These are phyloP conservation scores for Babesia sp. DNA, from an alignment of 169 alveolate species.

Conservation along the genomic window DNA sequence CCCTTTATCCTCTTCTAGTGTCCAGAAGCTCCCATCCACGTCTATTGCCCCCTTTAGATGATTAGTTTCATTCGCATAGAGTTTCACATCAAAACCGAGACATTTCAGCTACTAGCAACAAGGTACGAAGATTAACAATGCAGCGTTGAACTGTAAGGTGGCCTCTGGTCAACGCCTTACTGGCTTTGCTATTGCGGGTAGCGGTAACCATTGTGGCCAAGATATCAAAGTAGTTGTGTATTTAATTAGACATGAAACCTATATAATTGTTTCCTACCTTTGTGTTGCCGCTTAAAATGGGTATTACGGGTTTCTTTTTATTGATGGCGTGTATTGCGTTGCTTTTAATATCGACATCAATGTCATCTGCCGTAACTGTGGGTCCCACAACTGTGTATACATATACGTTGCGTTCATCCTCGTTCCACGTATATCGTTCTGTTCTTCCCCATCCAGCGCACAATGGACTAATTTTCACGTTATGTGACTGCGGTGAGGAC, in stretches of 20 bases:
- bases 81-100: no score
- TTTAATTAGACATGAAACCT: no score
- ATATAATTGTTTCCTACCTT: slow-evolving; percentile 38
- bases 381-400: slow-evolving; percentile 11
- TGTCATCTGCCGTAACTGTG: slow-evolving; percentile 2
- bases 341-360: slow-evolving; percentile 7
- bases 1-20: slow-evolving; percentile 17
- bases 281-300: slow-evolving; percentile 37
- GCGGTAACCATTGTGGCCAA: no score
- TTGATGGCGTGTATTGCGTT: slow-evolving; percentile 23
- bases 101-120: no score
- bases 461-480: neutral
- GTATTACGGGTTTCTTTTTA: neutral
- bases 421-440: slow-evolving; percentile 59
- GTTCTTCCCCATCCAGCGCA: slow-evolving; percentile 66
- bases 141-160: no score
- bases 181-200: no score
- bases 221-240: no score
- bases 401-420: slow-evolving; percentile 15
- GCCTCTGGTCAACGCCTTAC: no score
- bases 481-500: neutral
- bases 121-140: no score
- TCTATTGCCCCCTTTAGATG: slow-evolving; percentile 55
- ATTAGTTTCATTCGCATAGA: no score
- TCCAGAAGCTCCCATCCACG: slow-evolving; percentile 61